phyloP scores from a whole-genome alignment of 495 filamentous ascomycete genomes.

The Penicillium longicatenatum region DNA sequence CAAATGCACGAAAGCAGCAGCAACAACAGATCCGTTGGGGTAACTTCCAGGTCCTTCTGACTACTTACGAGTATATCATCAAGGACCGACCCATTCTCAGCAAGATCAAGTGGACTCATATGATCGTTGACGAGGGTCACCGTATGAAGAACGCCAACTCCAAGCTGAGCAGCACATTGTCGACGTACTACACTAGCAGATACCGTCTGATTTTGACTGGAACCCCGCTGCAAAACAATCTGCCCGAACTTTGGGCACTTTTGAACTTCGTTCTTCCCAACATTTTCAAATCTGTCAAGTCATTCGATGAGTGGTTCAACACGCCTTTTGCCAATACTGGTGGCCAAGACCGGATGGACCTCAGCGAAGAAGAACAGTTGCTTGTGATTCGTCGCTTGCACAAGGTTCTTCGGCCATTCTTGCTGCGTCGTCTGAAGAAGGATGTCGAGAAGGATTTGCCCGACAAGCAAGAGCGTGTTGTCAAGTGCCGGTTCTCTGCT shows the following conservation, averaged over 20 bases:
- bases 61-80: slow-evolving; percentile 99
- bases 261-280: slow-evolving; percentile 98
- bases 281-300: slow-evolving; percentile 99
- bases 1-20: slow-evolving; percentile 82
- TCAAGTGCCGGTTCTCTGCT: slow-evolving; percentile 98
- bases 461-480: slow-evolving; percentile 97
- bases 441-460: slow-evolving; percentile 98
- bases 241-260: slow-evolving; percentile 94
- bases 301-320: slow-evolving; percentile 99
- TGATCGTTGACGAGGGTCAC: slow-evolving; percentile 99
- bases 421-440: slow-evolving; percentile 97
- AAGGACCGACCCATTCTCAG: slow-evolving; percentile 92
- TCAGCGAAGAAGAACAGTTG: slow-evolving; percentile 98
- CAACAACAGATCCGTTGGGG: slow-evolving; percentile 93
- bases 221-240: slow-evolving; percentile 96
- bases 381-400: slow-evolving; percentile 97
- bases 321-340: slow-evolving; percentile 98
- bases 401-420: slow-evolving; percentile 95
- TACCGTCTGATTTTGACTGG: slow-evolving; percentile 97
- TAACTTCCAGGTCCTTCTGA: slow-evolving; percentile 92
- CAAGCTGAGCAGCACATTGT: slow-evolving; percentile 92
- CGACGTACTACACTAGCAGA: slow-evolving; percentile 89
- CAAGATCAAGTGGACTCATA: slow-evolving; percentile 99
- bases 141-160: slow-evolving; percentile 99
- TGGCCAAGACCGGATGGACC: slow-evolving; percentile 95